A percentile compares a stretch with the other conserved stretches of the same genome.
Evolutionary conservation across 2,329 filamentous ascomycete species (phyloP).

Genomic region (Alternaria novae-zelandiae): DNA sequence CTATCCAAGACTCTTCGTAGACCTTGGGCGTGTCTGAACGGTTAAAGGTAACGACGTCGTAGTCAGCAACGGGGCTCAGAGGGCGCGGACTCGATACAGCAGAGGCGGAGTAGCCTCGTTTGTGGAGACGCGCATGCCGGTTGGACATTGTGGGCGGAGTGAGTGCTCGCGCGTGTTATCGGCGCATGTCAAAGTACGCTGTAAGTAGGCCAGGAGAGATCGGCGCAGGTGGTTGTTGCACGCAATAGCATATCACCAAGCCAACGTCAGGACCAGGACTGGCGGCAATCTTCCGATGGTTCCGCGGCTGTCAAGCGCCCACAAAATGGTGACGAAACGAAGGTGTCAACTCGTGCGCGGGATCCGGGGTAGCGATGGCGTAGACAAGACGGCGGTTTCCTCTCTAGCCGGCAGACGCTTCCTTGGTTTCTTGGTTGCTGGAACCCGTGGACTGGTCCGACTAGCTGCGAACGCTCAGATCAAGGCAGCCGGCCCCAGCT

Average conservation of each 20-base stretch:
- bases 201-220: not conserved
- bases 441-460: not conserved
- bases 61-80: slow-evolving; percentile 40
- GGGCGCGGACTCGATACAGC: slow-evolving; percentile 42
- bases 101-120: slow-evolving; percentile 50
- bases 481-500: slow-evolving; percentile 8
- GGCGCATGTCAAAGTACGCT: slow-evolving; percentile 11
- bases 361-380: no score
- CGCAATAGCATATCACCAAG: slow-evolving; percentile 13
- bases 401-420: slow-evolving; percentile 1
- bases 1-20: slow-evolving; percentile 45
- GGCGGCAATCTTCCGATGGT: slow-evolving; percentile 4
- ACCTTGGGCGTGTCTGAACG: slow-evolving; percentile 43
- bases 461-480: not conserved
- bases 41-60: slow-evolving; percentile 38
- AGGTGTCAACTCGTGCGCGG: slow-evolving; percentile 2
- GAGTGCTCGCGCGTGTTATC: slow-evolving; percentile 10
- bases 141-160: slow-evolving; percentile 14
- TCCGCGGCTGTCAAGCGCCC: slow-evolving; percentile 8
- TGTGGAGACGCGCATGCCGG: slow-evolving; percentile 47
- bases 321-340: slow-evolving; percentile 16
- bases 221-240: not conserved
- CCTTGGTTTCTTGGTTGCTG: slow-evolving; percentile 7
- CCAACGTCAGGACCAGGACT: not conserved
- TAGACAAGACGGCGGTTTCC: slow-evolving; percentile 1